Percentiles rank a stretch among this genome's conserved stretches.
Evolutionary conservation across 306 rosid species (phyloP).

Genomic region (Trifolium fragiferum): DNA sequence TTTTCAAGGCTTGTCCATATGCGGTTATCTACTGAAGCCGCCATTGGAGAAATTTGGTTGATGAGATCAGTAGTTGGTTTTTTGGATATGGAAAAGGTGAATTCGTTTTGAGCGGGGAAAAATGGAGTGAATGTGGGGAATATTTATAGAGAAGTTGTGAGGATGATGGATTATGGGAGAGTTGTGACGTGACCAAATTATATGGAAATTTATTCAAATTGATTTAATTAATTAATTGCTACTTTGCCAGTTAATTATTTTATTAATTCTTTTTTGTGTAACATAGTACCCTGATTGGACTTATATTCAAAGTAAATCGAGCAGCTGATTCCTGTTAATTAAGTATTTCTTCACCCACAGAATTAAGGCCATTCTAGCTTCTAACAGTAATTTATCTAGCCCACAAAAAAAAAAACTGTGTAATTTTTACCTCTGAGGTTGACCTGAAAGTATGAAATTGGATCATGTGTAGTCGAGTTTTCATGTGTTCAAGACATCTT

Average conservation of each 20-base stretch:
- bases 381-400: too few relatives aligned
- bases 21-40: not conserved
- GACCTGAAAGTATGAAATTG: too few relatives aligned
- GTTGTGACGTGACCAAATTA: not conserved
- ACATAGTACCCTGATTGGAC: not conserved
- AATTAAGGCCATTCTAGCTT: not conserved
- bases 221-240: not conserved
- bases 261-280: not conserved
- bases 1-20: not conserved
- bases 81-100: not conserved
- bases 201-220: too few relatives aligned
- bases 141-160: not conserved
- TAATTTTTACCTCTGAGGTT: too few relatives aligned
- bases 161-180: not conserved
- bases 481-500: too few relatives aligned
- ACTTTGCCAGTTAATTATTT: not conserved
- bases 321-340: not conserved
- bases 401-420: too few relatives aligned
- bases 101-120: not conserved
- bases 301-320: too few relatives aligned
- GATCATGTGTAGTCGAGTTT: too few relatives aligned
- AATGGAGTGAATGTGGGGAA: not conserved
- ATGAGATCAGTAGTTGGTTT: not conserved
- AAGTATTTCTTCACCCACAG: not conserved
- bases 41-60: not conserved